Conservation (phyloP, 2,329 filamentous ascomycete genomes). For the Tolypocladium sp. region DNA sequence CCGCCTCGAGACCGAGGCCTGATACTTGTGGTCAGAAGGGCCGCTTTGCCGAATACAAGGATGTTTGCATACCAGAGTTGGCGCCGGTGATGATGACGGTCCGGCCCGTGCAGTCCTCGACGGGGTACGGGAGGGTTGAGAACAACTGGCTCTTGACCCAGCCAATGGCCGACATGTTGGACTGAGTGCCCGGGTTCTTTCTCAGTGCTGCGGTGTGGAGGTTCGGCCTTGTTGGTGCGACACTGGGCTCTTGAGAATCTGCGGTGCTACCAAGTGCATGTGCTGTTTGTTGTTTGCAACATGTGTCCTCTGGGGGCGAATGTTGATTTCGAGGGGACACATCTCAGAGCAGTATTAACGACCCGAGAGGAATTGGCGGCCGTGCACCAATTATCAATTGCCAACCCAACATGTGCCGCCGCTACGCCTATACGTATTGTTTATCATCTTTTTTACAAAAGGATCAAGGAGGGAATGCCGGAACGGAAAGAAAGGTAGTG, state of each 20-base stretch:
- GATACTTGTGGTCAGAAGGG: neutral
- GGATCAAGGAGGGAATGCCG: too few relatives aligned
- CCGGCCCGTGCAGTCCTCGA: slow-evolving; percentile 22
- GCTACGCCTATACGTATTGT: too few relatives aligned
- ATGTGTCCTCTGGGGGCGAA: neutral
- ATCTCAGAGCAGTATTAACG: neutral
- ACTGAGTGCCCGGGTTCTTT: neutral
- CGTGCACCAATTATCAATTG: too few relatives aligned
- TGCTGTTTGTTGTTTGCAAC: neutral
- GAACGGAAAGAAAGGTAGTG: too few relatives aligned
- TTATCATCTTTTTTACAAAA: too few relatives aligned
- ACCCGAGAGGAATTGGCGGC: neutral
- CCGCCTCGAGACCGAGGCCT: slow-evolving; percentile 33
- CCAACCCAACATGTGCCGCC: too few relatives aligned
- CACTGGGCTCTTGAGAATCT: neutral
- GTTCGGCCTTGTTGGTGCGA: neutral
- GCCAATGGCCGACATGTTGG: neutral
- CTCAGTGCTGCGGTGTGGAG: neutral
- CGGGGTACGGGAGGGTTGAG: slow-evolving; percentile 18
- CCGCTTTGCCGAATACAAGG: neutral
- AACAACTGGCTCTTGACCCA: slow-evolving; percentile 11
- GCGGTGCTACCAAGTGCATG: neutral
- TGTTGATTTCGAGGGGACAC: neutral
- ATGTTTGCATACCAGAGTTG: slow-evolving; percentile 18
- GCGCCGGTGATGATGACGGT: slow-evolving; percentile 33